Evolutionary conservation across 1,139 yeast species (phyloP), one percentile per base, ranked within the genome.

Genomic region (Yamadazyma spencermartinsiae): DNA sequence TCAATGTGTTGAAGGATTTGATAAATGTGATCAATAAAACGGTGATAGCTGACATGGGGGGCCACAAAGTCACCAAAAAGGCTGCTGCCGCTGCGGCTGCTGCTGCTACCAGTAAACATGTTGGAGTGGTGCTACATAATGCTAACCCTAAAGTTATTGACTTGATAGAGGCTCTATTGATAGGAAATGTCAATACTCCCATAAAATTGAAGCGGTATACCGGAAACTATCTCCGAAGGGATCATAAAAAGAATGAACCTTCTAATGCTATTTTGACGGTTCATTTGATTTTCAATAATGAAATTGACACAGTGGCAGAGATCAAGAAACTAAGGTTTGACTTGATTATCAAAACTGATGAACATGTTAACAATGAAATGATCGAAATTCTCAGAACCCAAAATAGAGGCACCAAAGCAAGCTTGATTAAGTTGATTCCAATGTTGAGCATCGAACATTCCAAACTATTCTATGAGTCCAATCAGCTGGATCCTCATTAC

Each of bases 361-460:
- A 83, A 9, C 74, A 84, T 18, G 82, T 85, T 21, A 79, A 46
- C 19, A 41, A 50, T 33, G 60, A 49, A 2, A 63, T 63, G 42
- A 54, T 69, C 48, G 58, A 31, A 49, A 49, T 36, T n/a, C 36
- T 70, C 11, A 50, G 71, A 34, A 36, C 42, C 11, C 76, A 70
- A 45, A 63, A 68, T 42, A 49, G 68, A 27, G 40, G 52, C 4
- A 51, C 50, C 7, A 56, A 55, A 4, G 72, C 83, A 0, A 86
- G 94, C 2, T 65, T 86, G 4, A 60, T 92, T 17, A 67, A 92
- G 27, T 64, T 90, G 19, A 77, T 87, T 2, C 86, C 96, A 1
- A 76, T 83, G 46, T 81, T 86, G 54, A 83, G 95, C 2, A 80
- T 88, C 23, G 97, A 90, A 51, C 98, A 90, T 53, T 79, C 83